These are phyloP conservation scores for Lipomyces lipofer DNA, from an alignment of 805 yeast genomes.

Conservation along the genomic window DNA sequence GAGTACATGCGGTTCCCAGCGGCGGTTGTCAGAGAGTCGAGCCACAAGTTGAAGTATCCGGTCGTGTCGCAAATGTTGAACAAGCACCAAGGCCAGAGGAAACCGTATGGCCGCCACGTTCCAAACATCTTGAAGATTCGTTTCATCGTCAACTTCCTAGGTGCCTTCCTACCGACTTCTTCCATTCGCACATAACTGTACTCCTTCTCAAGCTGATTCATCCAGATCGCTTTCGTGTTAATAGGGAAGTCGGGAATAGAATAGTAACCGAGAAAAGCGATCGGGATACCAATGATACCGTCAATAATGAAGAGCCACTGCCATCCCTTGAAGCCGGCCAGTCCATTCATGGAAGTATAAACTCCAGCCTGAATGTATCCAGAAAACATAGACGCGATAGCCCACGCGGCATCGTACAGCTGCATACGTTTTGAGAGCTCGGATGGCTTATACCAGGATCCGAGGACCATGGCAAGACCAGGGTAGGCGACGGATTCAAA, in stretches of 20 bases:
- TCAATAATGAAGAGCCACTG: slow-evolving; percentile 39
- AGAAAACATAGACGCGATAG: slow-evolving; percentile 60
- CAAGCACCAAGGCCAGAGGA: slow-evolving; percentile 26
- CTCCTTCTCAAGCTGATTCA: slow-evolving; percentile 37
- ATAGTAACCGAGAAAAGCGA: slow-evolving; percentile 29
- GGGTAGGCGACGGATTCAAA: slow-evolving; percentile 65
- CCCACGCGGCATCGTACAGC: slow-evolving; percentile 61
- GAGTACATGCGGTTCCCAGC: slow-evolving; percentile 27
- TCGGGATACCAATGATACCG: slow-evolving; percentile 27
- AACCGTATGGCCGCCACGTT: slow-evolving; percentile 28
- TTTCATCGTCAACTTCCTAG: slow-evolving; percentile 19
- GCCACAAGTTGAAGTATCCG: slow-evolving; percentile 40
- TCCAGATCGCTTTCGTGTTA: slow-evolving; percentile 53
- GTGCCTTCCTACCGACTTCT: slow-evolving; percentile 26
- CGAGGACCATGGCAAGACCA: slow-evolving; percentile 39
- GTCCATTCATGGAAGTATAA: slow-evolving; percentile 50
- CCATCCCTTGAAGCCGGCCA: slow-evolving; percentile 63
- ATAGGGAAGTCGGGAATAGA: slow-evolving; percentile 66
- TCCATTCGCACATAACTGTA: slow-evolving; percentile 29
- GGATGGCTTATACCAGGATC: slow-evolving; percentile 53
- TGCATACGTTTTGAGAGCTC: slow-evolving; percentile 64
- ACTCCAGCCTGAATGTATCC: slow-evolving; percentile 65
- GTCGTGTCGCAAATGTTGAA: slow-evolving; percentile 28
- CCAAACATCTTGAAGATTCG: slow-evolving; percentile 9
- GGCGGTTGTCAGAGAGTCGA: slow-evolving; percentile 36